phyloP scores from a whole-genome alignment of 75 land plant species.

The Picea glauca region DNA sequence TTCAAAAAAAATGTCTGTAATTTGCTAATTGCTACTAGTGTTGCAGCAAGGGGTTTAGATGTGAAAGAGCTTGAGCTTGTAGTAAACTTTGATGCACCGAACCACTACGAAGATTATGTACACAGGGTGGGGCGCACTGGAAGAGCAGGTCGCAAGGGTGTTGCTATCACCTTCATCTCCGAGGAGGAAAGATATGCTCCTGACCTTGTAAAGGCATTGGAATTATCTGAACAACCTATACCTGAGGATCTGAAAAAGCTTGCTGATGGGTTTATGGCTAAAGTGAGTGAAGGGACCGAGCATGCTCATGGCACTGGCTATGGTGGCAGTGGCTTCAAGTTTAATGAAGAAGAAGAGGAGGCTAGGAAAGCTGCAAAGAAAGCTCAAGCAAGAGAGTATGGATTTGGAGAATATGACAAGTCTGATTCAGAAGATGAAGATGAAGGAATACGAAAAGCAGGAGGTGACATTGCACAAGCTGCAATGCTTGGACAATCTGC shows the following conservation, averaged over 20 bases:
- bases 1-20: slow-evolving; percentile 94
- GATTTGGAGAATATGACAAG: slow-evolving; percentile 85
- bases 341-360: slow-evolving; percentile 98
- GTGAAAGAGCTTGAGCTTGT: slow-evolving; percentile 97
- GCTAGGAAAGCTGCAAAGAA: slow-evolving; percentile 96
- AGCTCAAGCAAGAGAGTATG: slow-evolving; percentile 98
- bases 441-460: slow-evolving; percentile 82
- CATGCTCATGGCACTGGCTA: slow-evolving; percentile 97
- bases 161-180: slow-evolving; percentile 86
- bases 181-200: slow-evolving; percentile 95
- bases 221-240: slow-evolving; percentile 89
- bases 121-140: slow-evolving; percentile 99
- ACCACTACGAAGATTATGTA: slow-evolving; percentile 98
- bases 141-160: slow-evolving; percentile 90
- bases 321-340: slow-evolving; percentile 99
- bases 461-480: slow-evolving; percentile 71
- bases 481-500: slow-evolving; percentile 67
- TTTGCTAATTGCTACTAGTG: slow-evolving; percentile 88
- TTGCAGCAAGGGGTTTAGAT: slow-evolving; percentile 97
- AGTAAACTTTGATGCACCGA: slow-evolving; percentile 92
- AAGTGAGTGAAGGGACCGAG: slow-evolving; percentile 92
- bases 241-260: slow-evolving; percentile 91
- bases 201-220: slow-evolving; percentile 94
- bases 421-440: slow-evolving; percentile 92
- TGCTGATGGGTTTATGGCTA: slow-evolving; percentile 91